Conservation (phyloP, 192 early-diverging fungal species). For the Gonapodya prolifera region DNA sequence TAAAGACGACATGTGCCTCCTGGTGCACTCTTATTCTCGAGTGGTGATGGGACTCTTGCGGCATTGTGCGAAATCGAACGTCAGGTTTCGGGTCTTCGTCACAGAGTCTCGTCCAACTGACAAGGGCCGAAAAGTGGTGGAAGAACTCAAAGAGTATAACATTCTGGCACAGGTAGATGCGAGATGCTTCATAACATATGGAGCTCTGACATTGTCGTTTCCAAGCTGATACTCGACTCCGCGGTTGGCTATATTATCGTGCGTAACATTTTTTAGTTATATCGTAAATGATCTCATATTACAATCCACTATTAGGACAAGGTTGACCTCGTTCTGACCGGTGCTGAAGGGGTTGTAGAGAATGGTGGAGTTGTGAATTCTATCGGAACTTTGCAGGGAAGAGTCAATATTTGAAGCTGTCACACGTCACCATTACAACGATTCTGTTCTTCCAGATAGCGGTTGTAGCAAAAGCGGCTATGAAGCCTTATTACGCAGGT, state of each 20-base stretch:
- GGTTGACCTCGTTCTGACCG: conserved; percentile 84
- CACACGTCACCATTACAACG: conserved; percentile 11
- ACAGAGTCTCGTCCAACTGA: conserved; percentile 75
- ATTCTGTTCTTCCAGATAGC: conserved; percentile 95
- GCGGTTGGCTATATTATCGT: conserved; percentile 83
- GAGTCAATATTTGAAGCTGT: conserved; percentile 5
- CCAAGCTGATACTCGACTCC: conserved; percentile 74
- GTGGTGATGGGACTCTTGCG: conserved; percentile 76
- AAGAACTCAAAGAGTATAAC: conserved; percentile 52
- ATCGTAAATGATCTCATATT: neutral
- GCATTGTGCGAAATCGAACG: conserved; percentile 57
- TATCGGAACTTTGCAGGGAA: neutral
- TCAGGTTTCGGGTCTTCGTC: conserved; percentile 84
- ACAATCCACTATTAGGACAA: conserved; percentile 32
- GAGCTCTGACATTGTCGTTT: conserved; percentile 19
- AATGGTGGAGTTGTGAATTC: conserved; percentile 91
- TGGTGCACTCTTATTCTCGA: conserved; percentile 92
- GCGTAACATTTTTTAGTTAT: neutral
- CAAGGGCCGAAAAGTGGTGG: conserved; percentile 48
- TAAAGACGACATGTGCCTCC: conserved; percentile 20
- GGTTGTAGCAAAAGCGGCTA: conserved; percentile 84
- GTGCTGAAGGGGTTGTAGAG: conserved; percentile 95
- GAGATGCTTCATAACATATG: neutral
- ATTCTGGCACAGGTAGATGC: conserved; percentile 32
- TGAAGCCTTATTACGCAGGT: conserved; percentile 79